phyloP scores from a whole-genome alignment of 371 early-diverging fungal species.

The Nematocida ironsii region DNA sequence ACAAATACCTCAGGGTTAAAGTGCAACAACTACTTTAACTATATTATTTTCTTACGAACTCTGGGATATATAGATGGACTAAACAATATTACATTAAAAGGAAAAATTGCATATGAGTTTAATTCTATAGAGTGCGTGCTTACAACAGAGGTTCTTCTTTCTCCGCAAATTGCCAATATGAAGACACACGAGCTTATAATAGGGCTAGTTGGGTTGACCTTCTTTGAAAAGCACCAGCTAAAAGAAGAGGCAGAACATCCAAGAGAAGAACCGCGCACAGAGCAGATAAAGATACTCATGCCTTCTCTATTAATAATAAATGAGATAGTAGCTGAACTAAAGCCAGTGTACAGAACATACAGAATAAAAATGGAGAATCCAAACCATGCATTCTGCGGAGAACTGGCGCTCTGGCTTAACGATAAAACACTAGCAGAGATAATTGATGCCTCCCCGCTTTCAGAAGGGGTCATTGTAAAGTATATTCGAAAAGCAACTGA shows the following conservation, averaged over 20 bases:
- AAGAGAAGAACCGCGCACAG: conserved; percentile 10
- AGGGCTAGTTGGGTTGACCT: conserved; percentile 59
- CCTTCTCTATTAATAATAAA: conserved; percentile 30
- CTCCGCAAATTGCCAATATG: conserved; percentile 58
- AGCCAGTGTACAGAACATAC: conserved; percentile 30
- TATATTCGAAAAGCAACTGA: conserved; percentile 66
- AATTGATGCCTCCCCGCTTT: conserved; percentile 56
- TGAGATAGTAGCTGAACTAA: conserved; percentile 39
- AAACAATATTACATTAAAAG: conserved; percentile 62
- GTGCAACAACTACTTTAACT: conserved; percentile 65
- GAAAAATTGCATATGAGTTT: conserved; percentile 66
- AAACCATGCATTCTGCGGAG: conserved; percentile 60
- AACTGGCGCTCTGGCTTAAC: conserved; percentile 65
- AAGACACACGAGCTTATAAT: conserved; percentile 53
- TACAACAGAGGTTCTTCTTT: conserved; percentile 67
- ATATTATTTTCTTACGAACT: conserved; percentile 62
- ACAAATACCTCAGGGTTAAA: conserved; percentile 44
- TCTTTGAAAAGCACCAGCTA: conserved; percentile 61
- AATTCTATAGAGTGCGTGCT: conserved; percentile 67
- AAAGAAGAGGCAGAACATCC: conserved; percentile 40
- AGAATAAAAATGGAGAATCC: conserved; percentile 32
- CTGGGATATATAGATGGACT: conserved; percentile 57
- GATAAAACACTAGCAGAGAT: conserved; percentile 62
- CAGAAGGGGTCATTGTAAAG: conserved; percentile 68
- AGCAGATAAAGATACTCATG: conserved; percentile 38